Conservation (phyloP, 257 asterid genomes). For the Solanum sitiens region DNA sequence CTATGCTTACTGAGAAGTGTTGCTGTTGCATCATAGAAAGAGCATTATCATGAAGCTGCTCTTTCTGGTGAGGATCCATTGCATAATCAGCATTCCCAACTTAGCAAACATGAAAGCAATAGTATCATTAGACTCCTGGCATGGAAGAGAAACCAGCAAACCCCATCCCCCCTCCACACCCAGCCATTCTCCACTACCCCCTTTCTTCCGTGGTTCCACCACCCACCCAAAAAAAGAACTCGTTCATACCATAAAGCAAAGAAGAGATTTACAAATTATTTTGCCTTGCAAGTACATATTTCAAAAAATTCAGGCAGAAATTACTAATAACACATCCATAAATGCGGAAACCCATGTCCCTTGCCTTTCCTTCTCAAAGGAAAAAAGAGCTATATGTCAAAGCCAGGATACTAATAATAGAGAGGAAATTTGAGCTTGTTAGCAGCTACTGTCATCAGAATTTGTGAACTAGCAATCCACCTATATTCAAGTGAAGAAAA, state of each 20-base stretch:
- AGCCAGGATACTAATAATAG: neutral
- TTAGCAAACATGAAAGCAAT: conserved; percentile 25
- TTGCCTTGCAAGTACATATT: neutral
- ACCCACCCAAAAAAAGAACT: neutral
- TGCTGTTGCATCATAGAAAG: conserved; percentile 68
- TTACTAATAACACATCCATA: neutral
- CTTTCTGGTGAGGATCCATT: conserved; percentile 56
- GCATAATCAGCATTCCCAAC: conserved; percentile 56
- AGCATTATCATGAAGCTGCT: conserved; percentile 63
- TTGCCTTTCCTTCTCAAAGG: neutral
- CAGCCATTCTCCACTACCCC: neutral
- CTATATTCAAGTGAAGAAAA: neutral
- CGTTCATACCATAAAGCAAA: neutral
- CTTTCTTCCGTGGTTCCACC: neutral
- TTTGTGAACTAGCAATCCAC: neutral
- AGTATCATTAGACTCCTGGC: conserved; percentile 1
- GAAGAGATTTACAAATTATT: neutral
- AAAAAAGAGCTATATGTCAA: neutral
- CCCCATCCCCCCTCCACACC: neutral
- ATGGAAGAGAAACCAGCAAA: neutral
- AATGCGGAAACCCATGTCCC: neutral
- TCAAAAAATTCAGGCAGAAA: neutral
- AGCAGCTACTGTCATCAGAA: neutral
- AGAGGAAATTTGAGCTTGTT: neutral
- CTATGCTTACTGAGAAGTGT: conserved; percentile 56